These are phyloP conservation scores for Tolypocladium ophioglossoides DNA, from an alignment of 2,329 filamentous ascomycete species.

Conservation along the genomic window DNA sequence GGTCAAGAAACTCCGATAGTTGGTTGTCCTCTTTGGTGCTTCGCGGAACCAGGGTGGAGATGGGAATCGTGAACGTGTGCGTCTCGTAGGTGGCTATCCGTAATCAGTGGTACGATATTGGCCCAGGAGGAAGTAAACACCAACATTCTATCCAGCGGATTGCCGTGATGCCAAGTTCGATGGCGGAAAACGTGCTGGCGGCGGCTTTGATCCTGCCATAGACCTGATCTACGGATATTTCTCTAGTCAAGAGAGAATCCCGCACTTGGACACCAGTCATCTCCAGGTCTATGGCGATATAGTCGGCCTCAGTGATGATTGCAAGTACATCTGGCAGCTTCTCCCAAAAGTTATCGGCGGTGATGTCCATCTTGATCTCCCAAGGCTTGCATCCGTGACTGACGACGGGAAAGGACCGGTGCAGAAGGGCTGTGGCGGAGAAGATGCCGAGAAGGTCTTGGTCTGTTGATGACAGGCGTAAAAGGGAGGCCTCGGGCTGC, in stretches of 20 bases:
- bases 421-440: no score
- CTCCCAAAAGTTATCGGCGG: conserved; percentile 8
- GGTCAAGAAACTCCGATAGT: conserved; percentile 13
- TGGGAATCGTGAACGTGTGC: conserved; percentile 18
- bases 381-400: no score
- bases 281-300: conserved; percentile 25
- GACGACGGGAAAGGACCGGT: no score
- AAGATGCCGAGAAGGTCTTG: no score
- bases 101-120: background rate
- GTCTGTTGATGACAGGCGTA: no score
- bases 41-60: background rate
- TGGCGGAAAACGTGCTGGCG: conserved; percentile 18
- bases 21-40: background rate
- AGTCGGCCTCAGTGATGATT: conserved; percentile 16
- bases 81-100: conserved; percentile 7
- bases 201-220: conserved; percentile 18
- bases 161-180: conserved; percentile 27
- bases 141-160: conserved; percentile 3
- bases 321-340: conserved; percentile 18
- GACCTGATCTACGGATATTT: conserved; percentile 6
- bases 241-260: background rate
- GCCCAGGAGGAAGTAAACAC: background rate
- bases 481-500: no score
- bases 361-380: conserved; percentile 8
- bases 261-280: conserved; percentile 21